These are phyloP conservation scores for Phtheirospermum japonicum DNA, from an alignment of 257 asterid species.

Conservation along the genomic window DNA sequence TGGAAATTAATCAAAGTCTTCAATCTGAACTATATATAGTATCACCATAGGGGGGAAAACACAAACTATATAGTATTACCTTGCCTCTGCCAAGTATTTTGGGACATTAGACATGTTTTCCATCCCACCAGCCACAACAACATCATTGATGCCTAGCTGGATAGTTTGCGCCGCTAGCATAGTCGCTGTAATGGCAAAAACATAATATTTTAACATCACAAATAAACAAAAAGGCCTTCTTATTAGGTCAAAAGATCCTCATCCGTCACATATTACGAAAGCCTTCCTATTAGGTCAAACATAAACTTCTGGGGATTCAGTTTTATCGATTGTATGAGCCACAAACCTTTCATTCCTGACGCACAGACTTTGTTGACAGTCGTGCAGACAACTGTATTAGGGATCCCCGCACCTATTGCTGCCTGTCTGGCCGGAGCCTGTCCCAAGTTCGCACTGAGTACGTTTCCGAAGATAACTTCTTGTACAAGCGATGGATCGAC, in stretches of 20 bases:
- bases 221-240: slow-evolving; percentile 12
- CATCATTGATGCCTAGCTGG: slow-evolving; percentile 88
- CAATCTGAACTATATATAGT: slow-evolving; percentile 14
- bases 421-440: slow-evolving; percentile 99
- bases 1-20: slow-evolving; percentile 1
- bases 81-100: slow-evolving; percentile 89
- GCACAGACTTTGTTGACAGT: slow-evolving; percentile 98
- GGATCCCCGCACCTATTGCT: slow-evolving; percentile 95
- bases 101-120: slow-evolving; percentile 99
- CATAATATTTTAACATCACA: slow-evolving; percentile 9
- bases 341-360: slow-evolving; percentile 92
- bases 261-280: neutral
- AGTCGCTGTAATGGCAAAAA: slow-evolving; percentile 59
- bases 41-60: slow-evolving; percentile 10
- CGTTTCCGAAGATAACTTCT: slow-evolving; percentile 94
- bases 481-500: slow-evolving; percentile 87
- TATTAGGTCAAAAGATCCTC: neutral
- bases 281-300: slow-evolving; percentile 16
- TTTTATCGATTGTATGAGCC: slow-evolving; percentile 19
- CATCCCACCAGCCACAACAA: slow-evolving; percentile 99
- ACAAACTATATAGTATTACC: slow-evolving; percentile 37
- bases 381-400: slow-evolving; percentile 81
- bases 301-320: neutral
- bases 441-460: slow-evolving; percentile 95
- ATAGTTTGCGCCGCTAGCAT: slow-evolving; percentile 94